phyloP scores from a whole-genome alignment of 2,329 filamentous ascomycete genomes.

The Alternaria burnsii region DNA sequence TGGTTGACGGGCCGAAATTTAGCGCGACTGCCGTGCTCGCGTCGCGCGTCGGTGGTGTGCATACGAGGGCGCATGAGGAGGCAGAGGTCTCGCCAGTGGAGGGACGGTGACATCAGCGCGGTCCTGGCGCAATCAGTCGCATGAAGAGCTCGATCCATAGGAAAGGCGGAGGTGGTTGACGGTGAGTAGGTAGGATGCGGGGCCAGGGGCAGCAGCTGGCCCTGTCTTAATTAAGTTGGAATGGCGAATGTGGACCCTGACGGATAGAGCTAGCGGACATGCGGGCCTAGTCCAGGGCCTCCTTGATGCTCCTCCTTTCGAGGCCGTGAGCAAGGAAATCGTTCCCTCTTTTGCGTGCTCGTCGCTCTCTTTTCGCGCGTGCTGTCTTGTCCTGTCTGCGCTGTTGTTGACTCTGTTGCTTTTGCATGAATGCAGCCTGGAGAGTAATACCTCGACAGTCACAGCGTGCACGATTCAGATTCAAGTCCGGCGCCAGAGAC shows the following conservation, averaged over 20 bases:
- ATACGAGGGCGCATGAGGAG: not conserved
- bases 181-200: constrained; percentile 11
- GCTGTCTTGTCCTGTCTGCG: constrained; percentile 3
- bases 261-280: constrained; percentile 11
- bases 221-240: constrained; percentile 18
- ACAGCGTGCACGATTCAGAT: constrained; percentile 4
- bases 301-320: constrained; percentile 32
- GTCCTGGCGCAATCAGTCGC: not conserved
- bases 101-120: constrained; percentile 10
- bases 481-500: constrained; percentile 10
- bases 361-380: constrained; percentile 13
- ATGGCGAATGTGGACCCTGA: constrained; percentile 23
- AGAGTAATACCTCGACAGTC: not conserved
- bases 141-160: constrained; percentile 7
- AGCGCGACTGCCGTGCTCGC: not conserved
- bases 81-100: not conserved
- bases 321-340: not conserved
- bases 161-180: constrained; percentile 1
- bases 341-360: constrained; percentile 10
- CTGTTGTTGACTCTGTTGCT: constrained; percentile 5
- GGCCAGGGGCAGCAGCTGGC: constrained; percentile 25
- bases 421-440: constrained; percentile 1
- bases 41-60: constrained; percentile 6
- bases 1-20: not conserved
- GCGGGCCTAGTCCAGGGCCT: constrained; percentile 22